Conservation (phyloP, 208 protist species). For the Leptomonas pyrrhocoris region DNA sequence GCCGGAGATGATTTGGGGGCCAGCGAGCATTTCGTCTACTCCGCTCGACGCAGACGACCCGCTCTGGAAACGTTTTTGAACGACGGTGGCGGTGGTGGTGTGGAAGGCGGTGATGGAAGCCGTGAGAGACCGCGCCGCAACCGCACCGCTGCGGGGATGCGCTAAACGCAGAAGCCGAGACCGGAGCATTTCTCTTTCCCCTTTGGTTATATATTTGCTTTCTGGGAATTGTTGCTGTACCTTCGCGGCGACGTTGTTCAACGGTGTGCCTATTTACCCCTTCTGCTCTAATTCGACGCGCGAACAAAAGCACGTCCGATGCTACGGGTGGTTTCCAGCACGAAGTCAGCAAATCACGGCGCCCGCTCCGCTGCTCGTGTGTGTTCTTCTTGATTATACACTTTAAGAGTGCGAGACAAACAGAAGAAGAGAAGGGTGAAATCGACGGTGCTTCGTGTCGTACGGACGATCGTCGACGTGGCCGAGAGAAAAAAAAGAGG, state of each 20-base stretch:
- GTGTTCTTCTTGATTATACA: no score
- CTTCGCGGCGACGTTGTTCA: not conserved
- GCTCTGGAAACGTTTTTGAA: conserved; percentile 20
- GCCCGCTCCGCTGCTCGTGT: no score
- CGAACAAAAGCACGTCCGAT: no score
- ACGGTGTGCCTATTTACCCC: not conserved
- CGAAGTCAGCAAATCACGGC: no score
- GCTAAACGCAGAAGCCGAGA: not conserved
- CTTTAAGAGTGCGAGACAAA: no score
- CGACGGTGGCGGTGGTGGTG: not conserved
- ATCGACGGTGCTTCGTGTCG: no score
- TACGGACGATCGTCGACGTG: no score
- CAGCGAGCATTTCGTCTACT: not conserved
- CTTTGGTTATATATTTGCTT: not conserved
- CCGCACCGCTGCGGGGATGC: not conserved
- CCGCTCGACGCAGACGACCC: not conserved
- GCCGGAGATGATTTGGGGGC: not conserved
- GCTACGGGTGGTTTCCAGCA: no score
- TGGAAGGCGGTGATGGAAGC: not conserved
- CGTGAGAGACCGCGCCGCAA: not conserved
- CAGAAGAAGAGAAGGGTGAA: no score
- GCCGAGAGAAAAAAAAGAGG: no score
- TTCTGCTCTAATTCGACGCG: no score
- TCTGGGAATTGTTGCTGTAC: not conserved
- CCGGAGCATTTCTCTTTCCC: conserved; percentile 6